Conservation (phyloP, 106 monocot species). For the Dendrobium chrysotoxum region DNA sequence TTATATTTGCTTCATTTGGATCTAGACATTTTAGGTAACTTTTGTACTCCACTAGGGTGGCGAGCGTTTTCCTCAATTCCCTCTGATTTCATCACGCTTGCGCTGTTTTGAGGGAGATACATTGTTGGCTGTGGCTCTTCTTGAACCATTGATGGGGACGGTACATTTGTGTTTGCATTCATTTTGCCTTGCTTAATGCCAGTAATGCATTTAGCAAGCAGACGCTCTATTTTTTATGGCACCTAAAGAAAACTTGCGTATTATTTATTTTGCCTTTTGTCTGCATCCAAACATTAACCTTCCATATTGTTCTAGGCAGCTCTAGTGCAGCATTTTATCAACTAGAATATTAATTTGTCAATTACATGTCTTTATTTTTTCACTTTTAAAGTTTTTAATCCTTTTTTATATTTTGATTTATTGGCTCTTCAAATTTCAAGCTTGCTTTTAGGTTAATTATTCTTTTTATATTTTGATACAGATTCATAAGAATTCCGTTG, state of each 20-base stretch:
- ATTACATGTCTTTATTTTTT: not conserved
- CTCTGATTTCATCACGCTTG: not conserved
- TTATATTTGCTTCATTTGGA: not conserved
- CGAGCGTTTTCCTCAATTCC: not conserved
- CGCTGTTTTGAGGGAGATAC: not conserved
- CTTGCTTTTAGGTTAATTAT: not conserved
- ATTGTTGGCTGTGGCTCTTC: not conserved
- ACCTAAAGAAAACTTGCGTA: not conserved
- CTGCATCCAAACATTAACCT: not conserved
- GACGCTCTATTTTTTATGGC: not conserved
- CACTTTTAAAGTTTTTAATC: not conserved
- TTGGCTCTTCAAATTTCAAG: not conserved
- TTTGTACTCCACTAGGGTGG: not conserved
- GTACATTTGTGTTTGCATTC: not conserved
- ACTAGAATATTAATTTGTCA: not conserved
- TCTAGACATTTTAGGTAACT: not conserved
- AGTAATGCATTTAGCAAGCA: not conserved
- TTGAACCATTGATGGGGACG: not conserved
- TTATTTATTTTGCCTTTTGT: not conserved
- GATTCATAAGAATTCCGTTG: not conserved
- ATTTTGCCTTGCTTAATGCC: not conserved
- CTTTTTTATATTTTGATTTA: not conserved
- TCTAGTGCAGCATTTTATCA: not conserved
- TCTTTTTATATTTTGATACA: not conserved
- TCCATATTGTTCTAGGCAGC: not conserved